Percentiles rank a stretch among this genome's conserved stretches.
These are phyloP conservation scores for Apophysomyces elegans DNA, from an alignment of 371 early-diverging fungal species.

Conservation along the genomic window DNA sequence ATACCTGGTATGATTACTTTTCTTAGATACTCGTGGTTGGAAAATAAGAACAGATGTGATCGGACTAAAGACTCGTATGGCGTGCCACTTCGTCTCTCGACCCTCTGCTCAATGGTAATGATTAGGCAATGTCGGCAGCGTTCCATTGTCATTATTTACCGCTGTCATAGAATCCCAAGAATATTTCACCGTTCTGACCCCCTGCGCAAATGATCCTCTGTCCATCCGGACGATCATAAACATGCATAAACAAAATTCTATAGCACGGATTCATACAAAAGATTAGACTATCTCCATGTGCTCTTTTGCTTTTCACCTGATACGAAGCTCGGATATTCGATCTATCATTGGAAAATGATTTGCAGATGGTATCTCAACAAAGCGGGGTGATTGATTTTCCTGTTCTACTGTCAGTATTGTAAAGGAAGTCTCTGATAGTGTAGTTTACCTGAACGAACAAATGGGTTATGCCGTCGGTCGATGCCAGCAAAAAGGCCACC, in stretches of 20 bases:
- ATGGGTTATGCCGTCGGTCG: constrained; percentile 50
- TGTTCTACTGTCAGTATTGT: constrained; percentile 1
- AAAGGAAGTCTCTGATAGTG: background rate
- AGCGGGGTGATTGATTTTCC: constrained; percentile 19
- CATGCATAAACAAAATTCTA: constrained; percentile 58
- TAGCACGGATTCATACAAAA: background rate
- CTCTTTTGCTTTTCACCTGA: constrained; percentile 27
- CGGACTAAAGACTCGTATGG: constrained; percentile 47
- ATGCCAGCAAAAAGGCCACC: constrained; percentile 42
- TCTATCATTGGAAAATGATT: constrained; percentile 45
- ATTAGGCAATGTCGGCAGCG: background rate
- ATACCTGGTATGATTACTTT: constrained; percentile 27
- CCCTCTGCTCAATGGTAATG: constrained; percentile 21
- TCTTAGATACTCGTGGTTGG: constrained; percentile 52
- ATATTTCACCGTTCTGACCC: constrained; percentile 64
- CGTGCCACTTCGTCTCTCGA: constrained; percentile 35
- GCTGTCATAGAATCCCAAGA: constrained; percentile 44
- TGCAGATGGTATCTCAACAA: constrained; percentile 34
- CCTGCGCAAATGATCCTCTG: constrained; percentile 61
- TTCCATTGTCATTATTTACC: constrained; percentile 11
- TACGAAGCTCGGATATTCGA: constrained; percentile 38
- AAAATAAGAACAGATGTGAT: constrained; percentile 53
- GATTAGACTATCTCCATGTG: background rate
- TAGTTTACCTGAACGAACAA: constrained; percentile 38
- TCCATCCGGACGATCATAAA: constrained; percentile 49